Evolutionary conservation across 169 alveolate species (phyloP).

Genomic region (Plasmodium knowlesi): DNA sequence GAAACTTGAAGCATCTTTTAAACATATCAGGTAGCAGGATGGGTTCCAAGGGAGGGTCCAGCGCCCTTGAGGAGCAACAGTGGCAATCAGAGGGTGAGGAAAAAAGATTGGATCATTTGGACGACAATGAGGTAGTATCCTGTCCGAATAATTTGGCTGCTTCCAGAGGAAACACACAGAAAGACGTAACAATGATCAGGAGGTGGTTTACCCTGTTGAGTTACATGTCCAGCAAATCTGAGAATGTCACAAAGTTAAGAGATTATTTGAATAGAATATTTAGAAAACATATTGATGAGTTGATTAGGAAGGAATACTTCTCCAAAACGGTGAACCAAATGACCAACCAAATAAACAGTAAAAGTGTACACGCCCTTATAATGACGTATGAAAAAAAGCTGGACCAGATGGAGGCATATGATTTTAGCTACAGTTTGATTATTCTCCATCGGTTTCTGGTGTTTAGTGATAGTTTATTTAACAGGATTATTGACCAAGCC

Average conservation of each 20-base stretch:
- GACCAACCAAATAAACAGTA: constrained; percentile 62
- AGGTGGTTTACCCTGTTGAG: constrained; percentile 25
- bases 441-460: constrained; percentile 26
- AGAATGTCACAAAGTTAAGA: constrained; percentile 30
- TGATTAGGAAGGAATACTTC: constrained; percentile 21
- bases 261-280: constrained; percentile 65
- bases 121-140: neutral
- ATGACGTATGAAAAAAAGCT: constrained; percentile 29
- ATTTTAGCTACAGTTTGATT: constrained; percentile 55
- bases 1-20: constrained; percentile 39
- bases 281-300: constrained; percentile 35
- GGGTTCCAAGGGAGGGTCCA: neutral
- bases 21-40: constrained; percentile 2
- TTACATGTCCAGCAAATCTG: constrained; percentile 3
- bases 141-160: neutral
- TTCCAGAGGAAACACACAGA: neutral
- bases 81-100: neutral
- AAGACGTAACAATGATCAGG: constrained; percentile 40
- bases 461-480: constrained; percentile 35
- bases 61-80: neutral
- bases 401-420: constrained; percentile 25
- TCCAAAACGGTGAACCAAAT: constrained; percentile 43
- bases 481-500: constrained; percentile 23
- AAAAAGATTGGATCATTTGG: neutral
- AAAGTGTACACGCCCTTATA: constrained; percentile 58